Percentiles rank a stretch among this genome's conserved stretches.
Conservation (phyloP, 306 rosid genomes). For the Dalbergia cultrata region DNA sequence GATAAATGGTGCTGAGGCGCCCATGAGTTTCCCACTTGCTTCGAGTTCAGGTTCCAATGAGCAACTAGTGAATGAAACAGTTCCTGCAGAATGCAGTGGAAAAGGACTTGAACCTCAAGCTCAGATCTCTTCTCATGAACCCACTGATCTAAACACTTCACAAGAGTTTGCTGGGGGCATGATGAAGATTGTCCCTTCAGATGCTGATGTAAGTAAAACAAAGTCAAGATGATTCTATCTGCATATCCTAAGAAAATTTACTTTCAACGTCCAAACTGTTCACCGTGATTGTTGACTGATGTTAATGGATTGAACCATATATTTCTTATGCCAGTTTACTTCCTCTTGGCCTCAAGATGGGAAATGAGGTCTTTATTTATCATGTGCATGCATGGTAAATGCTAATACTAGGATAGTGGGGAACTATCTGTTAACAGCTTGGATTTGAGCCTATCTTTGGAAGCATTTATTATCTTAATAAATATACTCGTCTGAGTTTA, state of each 20-base stretch:
- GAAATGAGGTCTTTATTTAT: background rate
- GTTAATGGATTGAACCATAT: conserved; percentile 2
- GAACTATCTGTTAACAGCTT: background rate
- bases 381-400: background rate
- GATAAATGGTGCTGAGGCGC: conserved; percentile 68
- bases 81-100: conserved; percentile 60
- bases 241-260: conserved; percentile 3
- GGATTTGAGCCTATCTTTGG: background rate
- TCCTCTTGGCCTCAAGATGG: conserved; percentile 11
- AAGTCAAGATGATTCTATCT: conserved; percentile 18
- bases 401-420: background rate
- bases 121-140: conserved; percentile 63
- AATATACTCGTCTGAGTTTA: background rate
- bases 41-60: conserved; percentile 88
- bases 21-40: conserved; percentile 71
- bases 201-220: conserved; percentile 79
- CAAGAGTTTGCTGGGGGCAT: conserved; percentile 89
- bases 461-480: conserved; percentile 1
- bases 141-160: conserved; percentile 67
- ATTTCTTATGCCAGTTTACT: conserved; percentile 1
- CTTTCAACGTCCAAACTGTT: background rate
- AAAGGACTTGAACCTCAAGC: conserved; percentile 67
- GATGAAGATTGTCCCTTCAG: conserved; percentile 98
- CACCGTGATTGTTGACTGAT: background rate
- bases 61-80: conserved; percentile 63